Evolutionary conservation across 2,329 filamentous ascomycete species (phyloP).

Genomic region (Chalaropsis ovoidea): DNA sequence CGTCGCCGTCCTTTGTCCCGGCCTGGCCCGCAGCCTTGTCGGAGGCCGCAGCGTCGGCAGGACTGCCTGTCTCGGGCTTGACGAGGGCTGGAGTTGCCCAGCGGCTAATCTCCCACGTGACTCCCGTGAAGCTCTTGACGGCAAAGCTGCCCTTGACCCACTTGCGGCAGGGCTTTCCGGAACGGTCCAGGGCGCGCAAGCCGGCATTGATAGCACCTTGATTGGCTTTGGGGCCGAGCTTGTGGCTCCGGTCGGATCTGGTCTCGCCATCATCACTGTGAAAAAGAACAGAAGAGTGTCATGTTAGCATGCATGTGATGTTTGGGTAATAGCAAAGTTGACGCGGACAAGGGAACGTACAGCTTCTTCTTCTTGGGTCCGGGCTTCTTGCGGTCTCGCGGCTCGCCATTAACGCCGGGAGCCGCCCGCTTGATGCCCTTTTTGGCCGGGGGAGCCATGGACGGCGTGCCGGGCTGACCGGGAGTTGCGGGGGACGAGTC

Average conservation of each 20-base stretch:
- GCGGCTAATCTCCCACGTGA: constrained; percentile 67
- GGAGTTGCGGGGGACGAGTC: constrained; percentile 53
- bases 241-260: constrained; percentile 51
- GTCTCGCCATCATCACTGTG: constrained; percentile 51
- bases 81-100: constrained; percentile 67
- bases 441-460: constrained; percentile 62
- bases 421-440: constrained; percentile 64
- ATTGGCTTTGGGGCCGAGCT: constrained; percentile 92
- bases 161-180: constrained; percentile 81
- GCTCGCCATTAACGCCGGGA: constrained; percentile 50
- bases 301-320: constrained; percentile 19
- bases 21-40: constrained; percentile 31
- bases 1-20: neutral
- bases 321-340: constrained; percentile 15
- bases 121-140: constrained; percentile 87
- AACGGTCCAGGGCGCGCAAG: constrained; percentile 83
- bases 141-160: constrained; percentile 77
- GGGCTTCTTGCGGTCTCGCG: constrained; percentile 74
- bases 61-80: constrained; percentile 40
- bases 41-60: constrained; percentile 30
- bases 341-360: constrained; percentile 57
- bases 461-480: constrained; percentile 46
- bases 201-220: constrained; percentile 95
- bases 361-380: constrained; percentile 91
- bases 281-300: constrained; percentile 27